Evolutionary conservation across 1,284 basidiomycete genomes (phyloP), one percentile per base, ranked within the genome.

Genomic region (Wolfiporia cocos): DNA sequence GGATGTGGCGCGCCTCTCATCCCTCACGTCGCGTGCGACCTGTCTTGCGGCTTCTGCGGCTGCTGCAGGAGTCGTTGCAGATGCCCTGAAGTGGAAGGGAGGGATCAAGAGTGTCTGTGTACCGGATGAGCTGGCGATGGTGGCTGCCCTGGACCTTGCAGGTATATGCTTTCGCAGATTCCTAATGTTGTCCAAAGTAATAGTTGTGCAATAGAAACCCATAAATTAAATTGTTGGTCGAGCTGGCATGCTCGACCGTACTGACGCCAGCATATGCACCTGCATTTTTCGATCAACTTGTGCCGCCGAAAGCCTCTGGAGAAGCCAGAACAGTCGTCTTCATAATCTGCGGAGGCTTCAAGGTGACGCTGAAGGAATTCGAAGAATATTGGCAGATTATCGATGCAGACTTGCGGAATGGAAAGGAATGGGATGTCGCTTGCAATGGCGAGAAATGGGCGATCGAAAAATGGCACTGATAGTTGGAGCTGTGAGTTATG

Each of bases 261-360:
- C 66, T 88, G 14, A 67, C 73, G 4, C 71, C 80, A 2, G 83
- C 76, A 3, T 87, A 86, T 57, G 72, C 70, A 29, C 68, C 63
- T 2, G 57, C 61, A 1, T 57, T 88, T n/a, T 76, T 86, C 53
- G 51, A 69, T 29, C 66, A 58, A 37, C 54, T 84, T 14, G 63
- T 78, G 1, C 69, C 72, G 15, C 55, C 59, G 12, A 46, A 50
- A 3, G 51, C 56, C 15, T 52, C 57, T 17, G 52, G 46, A 20
- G 43, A 31, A 5, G 57, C 53, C 17, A 56, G 64, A n/a, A 70
- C 60, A 1, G 68, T 78, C 6, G 76, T 84, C 0, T 81, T 85
- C 58, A 67, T 83, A 43, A 71, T 81, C 31, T 89, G 85, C 45
- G 85, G 84, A 3, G 85, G 84, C 2, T 80, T 81, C 58, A 87